These are phyloP conservation scores for peach (Prunus persica) DNA, from an alignment of 306 rosid genomes.

Conservation along the genomic window DNA sequence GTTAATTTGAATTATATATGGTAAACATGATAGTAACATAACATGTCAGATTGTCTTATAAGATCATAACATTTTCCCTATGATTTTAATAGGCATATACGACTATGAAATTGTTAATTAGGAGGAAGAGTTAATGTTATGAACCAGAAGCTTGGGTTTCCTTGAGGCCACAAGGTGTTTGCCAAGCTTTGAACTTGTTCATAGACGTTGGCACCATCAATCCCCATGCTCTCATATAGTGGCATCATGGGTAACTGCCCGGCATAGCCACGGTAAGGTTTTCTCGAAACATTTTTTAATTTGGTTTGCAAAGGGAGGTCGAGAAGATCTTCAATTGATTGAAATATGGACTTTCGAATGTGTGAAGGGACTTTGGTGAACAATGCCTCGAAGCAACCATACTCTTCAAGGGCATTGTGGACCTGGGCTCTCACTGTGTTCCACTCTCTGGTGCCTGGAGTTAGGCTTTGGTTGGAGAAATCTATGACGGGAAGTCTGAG, in stretches of 20 bases:
- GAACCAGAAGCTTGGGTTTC: conserved; percentile 54
- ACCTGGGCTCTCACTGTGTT: conserved; percentile 52
- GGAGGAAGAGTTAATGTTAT: neutral
- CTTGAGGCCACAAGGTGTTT: conserved; percentile 53
- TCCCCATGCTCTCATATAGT: conserved; percentile 64
- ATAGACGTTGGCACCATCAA: conserved; percentile 42
- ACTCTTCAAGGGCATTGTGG: conserved; percentile 47
- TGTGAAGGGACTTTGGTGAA: conserved; percentile 45
- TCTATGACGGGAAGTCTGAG: conserved; percentile 57
- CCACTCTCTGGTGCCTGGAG: conserved; percentile 43
- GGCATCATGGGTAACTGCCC: conserved; percentile 62
- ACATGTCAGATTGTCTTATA: neutral
- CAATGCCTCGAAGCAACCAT: conserved; percentile 66
- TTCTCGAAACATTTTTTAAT: conserved; percentile 41
- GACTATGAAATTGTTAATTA: neutral
- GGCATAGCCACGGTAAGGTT: conserved; percentile 61
- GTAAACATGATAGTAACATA: neutral
- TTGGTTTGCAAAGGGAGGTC: conserved; percentile 70
- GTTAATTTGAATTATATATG: no score
- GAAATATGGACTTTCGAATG: conserved; percentile 36
- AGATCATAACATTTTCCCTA: neutral
- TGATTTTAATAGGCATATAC: no score
- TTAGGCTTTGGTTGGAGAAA: conserved; percentile 33
- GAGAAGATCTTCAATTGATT: conserved; percentile 44
- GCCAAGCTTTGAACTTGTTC: conserved; percentile 40